phyloP scores from a whole-genome alignment of 495 filamentous ascomycete species.

The Neurospora sp. region DNA sequence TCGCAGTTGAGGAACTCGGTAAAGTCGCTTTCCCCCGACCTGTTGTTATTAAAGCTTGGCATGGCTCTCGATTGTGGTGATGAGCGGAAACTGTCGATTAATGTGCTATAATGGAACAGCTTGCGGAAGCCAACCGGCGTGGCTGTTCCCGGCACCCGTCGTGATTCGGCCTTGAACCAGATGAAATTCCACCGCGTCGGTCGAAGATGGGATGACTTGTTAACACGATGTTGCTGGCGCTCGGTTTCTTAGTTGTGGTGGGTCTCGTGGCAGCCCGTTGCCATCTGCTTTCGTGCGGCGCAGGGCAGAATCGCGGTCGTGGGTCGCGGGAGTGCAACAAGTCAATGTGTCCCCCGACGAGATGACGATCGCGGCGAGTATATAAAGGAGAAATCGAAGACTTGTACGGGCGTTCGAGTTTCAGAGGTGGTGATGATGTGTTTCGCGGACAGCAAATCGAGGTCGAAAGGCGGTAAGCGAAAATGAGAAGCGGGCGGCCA shows the following conservation, averaged over 20 bases:
- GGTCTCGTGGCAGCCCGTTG: background rate
- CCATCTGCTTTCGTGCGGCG: background rate
- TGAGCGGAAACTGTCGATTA: background rate
- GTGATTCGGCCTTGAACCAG: background rate
- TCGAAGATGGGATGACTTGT: background rate
- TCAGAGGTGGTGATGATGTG: background rate
- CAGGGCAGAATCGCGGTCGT: background rate
- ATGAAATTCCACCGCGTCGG: background rate
- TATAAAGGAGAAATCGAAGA: background rate
- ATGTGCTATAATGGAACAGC: background rate
- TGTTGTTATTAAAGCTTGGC: background rate
- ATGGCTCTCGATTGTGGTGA: background rate
- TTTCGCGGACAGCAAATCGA: conserved; percentile 1
- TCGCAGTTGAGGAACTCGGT: background rate
- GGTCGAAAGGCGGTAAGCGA: conserved; percentile 35
- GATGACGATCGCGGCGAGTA: background rate
- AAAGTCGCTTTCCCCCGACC: background rate
- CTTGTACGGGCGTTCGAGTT: background rate
- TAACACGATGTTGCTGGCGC: background rate
- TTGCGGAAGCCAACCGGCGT: background rate
- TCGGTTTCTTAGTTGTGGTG: background rate
- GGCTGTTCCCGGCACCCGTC: background rate
- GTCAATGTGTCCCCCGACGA: background rate
- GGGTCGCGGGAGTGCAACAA: background rate
- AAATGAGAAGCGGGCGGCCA: conserved; percentile 23